Base-by-base conservation (phyloP, 345 rosid species). In the Dipteronia dyeriana region DNA sequence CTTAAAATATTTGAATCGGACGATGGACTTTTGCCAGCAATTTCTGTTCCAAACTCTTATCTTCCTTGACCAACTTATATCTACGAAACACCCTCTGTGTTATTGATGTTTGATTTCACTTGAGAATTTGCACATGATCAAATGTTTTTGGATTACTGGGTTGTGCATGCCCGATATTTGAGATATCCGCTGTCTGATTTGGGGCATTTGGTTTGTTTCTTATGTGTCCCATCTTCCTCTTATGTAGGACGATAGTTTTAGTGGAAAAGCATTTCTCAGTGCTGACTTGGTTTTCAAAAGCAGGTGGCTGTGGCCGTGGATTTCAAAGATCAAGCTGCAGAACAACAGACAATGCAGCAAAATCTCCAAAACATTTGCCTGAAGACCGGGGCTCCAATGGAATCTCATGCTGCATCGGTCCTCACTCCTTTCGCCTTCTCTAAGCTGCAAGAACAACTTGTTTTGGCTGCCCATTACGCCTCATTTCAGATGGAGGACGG, bases 341-440 rank as follows among this genome's bases (percentile, higher is more conserved):
- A 95, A 85, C 99, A 93, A 83, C 98, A 93, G 79, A 91, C 92
- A 38, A 95, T 95, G 99, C 99, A 93, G 83, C 97, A 90, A 81
- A 95, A 93, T 82, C 90, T 95, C 61, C 98, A 93, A 79, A 95
- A 95, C 75, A 91, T 93, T 73, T 85, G 87, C 86, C 84, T 93
- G 60, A 93, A 95, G 80, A 93, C 98, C 0, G 98, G 98, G 0
- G 97, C 97, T 5, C 98, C 99, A 5, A 95, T 95, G 99, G 97
- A 95, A 84, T 89, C 97, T 23, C 94, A 95, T 76, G 97, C 98
- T 7, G 97, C 96, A 43, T 73, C 92, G 2, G 82, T 95, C 74
- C 93, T 95, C 77, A 93, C 99, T 43, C 98, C 98, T 14, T 91
- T 87, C n/a, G 97, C 98, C 64, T 93, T 95, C 87, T 91, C 96